Evolutionary conservation across 257 asterid genomes (phyloP).

Genomic region (Capsicum chinense): DNA sequence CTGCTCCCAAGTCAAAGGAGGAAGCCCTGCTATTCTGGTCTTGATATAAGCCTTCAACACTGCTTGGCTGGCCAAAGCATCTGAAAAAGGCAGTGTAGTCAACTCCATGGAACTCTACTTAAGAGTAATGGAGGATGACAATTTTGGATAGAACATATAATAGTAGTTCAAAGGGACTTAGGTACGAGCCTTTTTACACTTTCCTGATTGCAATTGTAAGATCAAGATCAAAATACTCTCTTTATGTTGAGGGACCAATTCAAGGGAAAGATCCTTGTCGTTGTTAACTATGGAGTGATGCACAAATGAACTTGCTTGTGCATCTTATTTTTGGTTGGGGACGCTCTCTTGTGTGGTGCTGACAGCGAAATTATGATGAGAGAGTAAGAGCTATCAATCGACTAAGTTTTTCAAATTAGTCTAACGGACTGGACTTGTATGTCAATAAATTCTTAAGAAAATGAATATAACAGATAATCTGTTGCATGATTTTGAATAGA

Average conservation of each 20-base stretch:
- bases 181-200: background rate
- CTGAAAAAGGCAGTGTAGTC: background rate
- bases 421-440: background rate
- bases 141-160: background rate
- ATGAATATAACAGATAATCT: background rate
- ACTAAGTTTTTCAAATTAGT: background rate
- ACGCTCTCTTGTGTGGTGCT: background rate
- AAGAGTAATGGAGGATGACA: background rate
- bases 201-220: conserved; percentile 2
- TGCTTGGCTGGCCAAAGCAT: background rate
- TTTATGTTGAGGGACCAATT: background rate
- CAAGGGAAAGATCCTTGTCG: background rate
- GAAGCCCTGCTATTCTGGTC: background rate
- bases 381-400: background rate
- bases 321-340: background rate
- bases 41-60: background rate
- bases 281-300: background rate
- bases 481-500: background rate
- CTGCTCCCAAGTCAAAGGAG: background rate
- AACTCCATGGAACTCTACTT: background rate
- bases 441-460: background rate
- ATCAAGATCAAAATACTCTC: background rate
- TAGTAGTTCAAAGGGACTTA: conserved; percentile 5
- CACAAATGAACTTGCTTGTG: background rate
- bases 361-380: background rate